phyloP scores from a whole-genome alignment of 176 grass and related monocot genomes.

The Secale cereale region DNA sequence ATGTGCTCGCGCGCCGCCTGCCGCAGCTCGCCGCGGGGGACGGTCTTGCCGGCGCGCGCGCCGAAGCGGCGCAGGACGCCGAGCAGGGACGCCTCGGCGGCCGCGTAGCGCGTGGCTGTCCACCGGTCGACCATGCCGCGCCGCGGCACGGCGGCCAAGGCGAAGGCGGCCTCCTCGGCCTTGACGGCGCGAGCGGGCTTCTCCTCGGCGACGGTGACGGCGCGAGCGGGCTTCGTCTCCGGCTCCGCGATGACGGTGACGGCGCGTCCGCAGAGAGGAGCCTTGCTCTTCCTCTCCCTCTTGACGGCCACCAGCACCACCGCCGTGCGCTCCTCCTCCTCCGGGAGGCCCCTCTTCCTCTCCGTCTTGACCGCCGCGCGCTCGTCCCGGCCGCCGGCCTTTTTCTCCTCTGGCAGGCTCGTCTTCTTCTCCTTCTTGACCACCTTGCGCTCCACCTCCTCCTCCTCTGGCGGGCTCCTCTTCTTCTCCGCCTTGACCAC shows the following conservation, averaged over 20 bases:
- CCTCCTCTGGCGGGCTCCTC: neutral
- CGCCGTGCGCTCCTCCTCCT: neutral
- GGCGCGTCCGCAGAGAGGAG: neutral
- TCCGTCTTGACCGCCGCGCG: neutral
- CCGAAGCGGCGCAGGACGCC: slow-evolving; percentile 33
- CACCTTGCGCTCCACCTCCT: neutral
- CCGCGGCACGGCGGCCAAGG: neutral
- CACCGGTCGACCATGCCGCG: slow-evolving; percentile 49
- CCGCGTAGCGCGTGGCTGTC: slow-evolving; percentile 38
- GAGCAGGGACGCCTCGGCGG: slow-evolving; percentile 44
- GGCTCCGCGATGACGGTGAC: neutral
- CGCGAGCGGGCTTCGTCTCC: neutral
- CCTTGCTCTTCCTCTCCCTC: neutral
- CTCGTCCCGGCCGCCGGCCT: neutral
- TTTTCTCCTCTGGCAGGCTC: neutral
- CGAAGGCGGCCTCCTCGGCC: neutral
- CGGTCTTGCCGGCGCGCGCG: slow-evolving; percentile 19
- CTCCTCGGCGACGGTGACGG: neutral
- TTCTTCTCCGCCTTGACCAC: neutral
- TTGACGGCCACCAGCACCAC: neutral
- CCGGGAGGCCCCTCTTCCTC: neutral
- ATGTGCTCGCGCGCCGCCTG: slow-evolving; percentile 44
- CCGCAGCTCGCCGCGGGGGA: slow-evolving; percentile 43
- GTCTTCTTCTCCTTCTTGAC: neutral
- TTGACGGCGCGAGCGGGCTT: neutral